phyloP scores from a whole-genome alignment of 2,329 filamentous ascomycete species.

The Cercospora sp. region DNA sequence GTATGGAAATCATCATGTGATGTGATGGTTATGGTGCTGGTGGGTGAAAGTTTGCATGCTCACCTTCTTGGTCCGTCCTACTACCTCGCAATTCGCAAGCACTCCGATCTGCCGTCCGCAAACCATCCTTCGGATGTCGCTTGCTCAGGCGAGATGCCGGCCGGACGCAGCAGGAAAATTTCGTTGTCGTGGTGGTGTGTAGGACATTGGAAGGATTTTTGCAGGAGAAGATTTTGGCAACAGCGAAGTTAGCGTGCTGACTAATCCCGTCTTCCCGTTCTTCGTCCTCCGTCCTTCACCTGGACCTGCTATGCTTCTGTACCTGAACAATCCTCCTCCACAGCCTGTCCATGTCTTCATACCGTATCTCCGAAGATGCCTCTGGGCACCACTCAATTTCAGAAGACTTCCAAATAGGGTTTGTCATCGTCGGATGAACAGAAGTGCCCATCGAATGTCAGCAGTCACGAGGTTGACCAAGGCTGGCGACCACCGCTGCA shows the following conservation, averaged over 20 bases:
- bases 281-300: neutral
- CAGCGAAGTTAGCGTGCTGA: neutral
- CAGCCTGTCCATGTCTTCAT: neutral
- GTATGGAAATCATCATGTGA: conserved; percentile 32
- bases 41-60: neutral
- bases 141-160: conserved; percentile 8
- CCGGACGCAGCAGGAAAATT: conserved; percentile 8
- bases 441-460: neutral
- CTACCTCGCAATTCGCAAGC: neutral
- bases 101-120: neutral
- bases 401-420: neutral
- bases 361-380: neutral
- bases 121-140: neutral
- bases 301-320: neutral
- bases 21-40: neutral
- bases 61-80: neutral
- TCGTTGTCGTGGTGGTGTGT: neutral
- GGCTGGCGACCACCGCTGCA: neutral
- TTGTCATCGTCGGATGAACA: neutral
- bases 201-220: neutral
- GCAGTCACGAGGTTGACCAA: neutral
- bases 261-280: neutral
- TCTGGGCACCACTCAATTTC: neutral
- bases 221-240: neutral
- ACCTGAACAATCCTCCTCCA: neutral